Conservation (phyloP, 768 basidiomycete genomes). For the Rhizopogon roseolus region DNA sequence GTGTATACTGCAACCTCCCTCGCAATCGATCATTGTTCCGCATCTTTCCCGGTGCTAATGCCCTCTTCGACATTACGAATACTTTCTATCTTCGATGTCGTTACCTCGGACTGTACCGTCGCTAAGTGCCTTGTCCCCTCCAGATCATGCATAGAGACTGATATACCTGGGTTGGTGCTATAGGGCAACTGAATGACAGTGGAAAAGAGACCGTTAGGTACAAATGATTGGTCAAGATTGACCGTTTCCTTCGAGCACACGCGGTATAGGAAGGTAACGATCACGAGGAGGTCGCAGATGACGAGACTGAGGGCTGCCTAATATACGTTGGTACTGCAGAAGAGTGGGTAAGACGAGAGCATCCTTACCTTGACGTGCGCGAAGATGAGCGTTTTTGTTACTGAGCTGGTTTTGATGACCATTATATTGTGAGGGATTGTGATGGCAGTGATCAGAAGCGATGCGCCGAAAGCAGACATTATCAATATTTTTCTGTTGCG, state of each 20-base stretch:
- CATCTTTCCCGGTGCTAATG: background rate
- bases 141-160: background rate
- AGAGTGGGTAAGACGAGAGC: background rate
- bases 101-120: background rate
- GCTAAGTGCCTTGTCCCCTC: background rate
- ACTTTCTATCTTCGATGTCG: background rate
- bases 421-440: constrained; percentile 12
- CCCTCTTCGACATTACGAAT: background rate
- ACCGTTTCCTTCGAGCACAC: background rate
- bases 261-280: constrained; percentile 17
- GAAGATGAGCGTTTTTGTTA: constrained; percentile 11
- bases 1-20: background rate
- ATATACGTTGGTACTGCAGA: background rate
- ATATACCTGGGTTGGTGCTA: background rate
- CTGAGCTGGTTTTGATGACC: constrained; percentile 1
- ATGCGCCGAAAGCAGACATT: constrained; percentile 14
- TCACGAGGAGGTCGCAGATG: constrained; percentile 22
- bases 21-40: background rate
- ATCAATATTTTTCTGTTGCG: constrained; percentile 13
- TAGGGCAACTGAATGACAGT: background rate
- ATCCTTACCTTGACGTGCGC: constrained; percentile 18
- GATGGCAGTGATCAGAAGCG: constrained; percentile 13
- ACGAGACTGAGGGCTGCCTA: constrained; percentile 19
- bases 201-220: background rate
- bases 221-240: constrained; percentile 2